phyloP scores from a whole-genome alignment of 495 filamentous ascomycete species.

The Penicillium robsamsonii region DNA sequence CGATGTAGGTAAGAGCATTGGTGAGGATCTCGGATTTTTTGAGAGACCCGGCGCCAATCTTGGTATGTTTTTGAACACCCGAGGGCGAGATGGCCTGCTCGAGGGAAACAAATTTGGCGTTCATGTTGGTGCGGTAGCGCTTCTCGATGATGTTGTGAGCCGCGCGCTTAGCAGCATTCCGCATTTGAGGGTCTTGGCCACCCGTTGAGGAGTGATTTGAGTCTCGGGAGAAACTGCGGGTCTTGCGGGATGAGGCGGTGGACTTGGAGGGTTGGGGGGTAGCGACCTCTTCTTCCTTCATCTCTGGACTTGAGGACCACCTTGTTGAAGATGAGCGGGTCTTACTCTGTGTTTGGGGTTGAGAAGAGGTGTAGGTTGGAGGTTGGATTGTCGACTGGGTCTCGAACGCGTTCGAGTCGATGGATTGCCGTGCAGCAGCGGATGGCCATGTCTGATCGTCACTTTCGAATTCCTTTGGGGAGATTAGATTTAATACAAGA shows the following conservation, averaged over 20 bases:
- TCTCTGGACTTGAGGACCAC: constrained; percentile 40
- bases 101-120: constrained; percentile 49
- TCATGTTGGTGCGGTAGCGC: constrained; percentile 54
- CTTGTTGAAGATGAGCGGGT: constrained; percentile 18
- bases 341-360: constrained; percentile 17
- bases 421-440: constrained; percentile 25
- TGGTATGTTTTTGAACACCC: constrained; percentile 26
- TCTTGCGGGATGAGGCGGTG: constrained; percentile 28
- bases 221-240: constrained; percentile 33
- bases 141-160: constrained; percentile 55
- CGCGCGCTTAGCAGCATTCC: constrained; percentile 49
- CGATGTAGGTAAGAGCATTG: constrained; percentile 69
- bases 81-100: constrained; percentile 40
- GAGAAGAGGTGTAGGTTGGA: constrained; percentile 15
- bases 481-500: constrained; percentile 1
- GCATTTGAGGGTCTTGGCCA: constrained; percentile 27
- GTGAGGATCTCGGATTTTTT: constrained; percentile 61
- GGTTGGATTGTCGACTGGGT: constrained; percentile 11
- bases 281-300: constrained; percentile 30
- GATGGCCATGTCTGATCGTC: constrained; percentile 43
- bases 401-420: constrained; percentile 22
- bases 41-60: constrained; percentile 34
- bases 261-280: constrained; percentile 19
- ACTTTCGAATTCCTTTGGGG: constrained; percentile 38
- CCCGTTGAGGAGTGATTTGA: constrained; percentile 25